A percentile compares a stretch with the other conserved stretches of the same genome.
Conservation (phyloP, 2,329 filamentous ascomycete genomes). For the Aspergillus melleus region DNA sequence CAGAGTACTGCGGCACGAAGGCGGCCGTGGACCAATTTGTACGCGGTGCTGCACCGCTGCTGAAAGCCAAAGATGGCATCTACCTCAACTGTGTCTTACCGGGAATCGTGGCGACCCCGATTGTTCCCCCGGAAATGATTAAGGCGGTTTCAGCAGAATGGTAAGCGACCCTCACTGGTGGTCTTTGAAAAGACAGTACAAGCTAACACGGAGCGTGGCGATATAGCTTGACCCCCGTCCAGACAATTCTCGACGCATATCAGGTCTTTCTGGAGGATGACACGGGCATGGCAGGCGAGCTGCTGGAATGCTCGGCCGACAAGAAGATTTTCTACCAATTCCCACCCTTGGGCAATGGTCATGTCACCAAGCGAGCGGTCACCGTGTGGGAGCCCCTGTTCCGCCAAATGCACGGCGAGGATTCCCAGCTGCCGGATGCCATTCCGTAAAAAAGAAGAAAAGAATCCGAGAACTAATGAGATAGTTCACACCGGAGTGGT, state of each 20-base stretch:
- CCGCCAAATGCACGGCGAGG: conserved; percentile 46
- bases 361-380: conserved; percentile 42
- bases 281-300: conserved; percentile 42
- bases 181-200: not conserved
- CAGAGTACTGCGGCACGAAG: conserved; percentile 55
- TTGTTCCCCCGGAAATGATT: conserved; percentile 48
- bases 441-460: conserved; percentile 24
- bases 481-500: not conserved
- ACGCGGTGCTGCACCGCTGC: conserved; percentile 38
- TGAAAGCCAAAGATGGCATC: conserved; percentile 50
- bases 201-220: not conserved
- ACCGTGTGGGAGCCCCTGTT: conserved; percentile 54
- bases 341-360: conserved; percentile 44
- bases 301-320: conserved; percentile 48
- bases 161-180: conserved; percentile 11
- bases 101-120: conserved; percentile 48
- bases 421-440: conserved; percentile 43
- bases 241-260: conserved; percentile 50
- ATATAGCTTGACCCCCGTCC: conserved; percentile 41
- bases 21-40: conserved; percentile 49
- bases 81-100: conserved; percentile 52
- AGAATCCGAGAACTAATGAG: not conserved
- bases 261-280: conserved; percentile 49
- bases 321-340: conserved; percentile 40
- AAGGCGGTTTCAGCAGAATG: conserved; percentile 40